Evolutionary conservation across 768 basidiomycete species (phyloP), one percentile per base, ranked within the genome.

Genomic region (Mrakia frigida): DNA sequence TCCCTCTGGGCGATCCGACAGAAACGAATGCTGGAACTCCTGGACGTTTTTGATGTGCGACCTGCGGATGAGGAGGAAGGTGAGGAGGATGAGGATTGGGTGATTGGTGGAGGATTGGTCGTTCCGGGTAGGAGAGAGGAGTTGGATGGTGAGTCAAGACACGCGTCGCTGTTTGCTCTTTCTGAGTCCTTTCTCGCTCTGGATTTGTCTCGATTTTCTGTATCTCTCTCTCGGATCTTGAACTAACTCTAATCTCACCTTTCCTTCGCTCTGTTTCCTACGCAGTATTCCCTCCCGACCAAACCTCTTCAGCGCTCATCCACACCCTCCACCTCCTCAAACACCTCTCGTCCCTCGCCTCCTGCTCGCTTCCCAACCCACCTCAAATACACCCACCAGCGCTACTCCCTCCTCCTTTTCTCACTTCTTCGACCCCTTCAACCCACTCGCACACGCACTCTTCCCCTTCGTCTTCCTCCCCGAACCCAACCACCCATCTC

Each of bases 81-180:
- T 4, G 63, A 65, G 35, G 63, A 65, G 31, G 63, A 65, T 31
- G 63, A 65, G 35, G 63, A 65, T 16, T 65, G 63, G 63, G 63
- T 65, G 14, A 65, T 65, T 16, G 63, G 63, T 13, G 28, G 63
- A 33, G 63, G 63, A 6, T 16, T 65, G 31, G 63, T 65, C 33
- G 33, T 65, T 1, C 63, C 63, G 63, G 25, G 63, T 21, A 16
- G 63, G 63, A 65, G 35, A 18, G 16, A 65, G 37, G 63, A 65
- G 18, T 21, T 65, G 23, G 35, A 35, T 3, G 63, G 63, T 65
- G 63, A 65, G 63, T 65, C 33, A 14, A 50, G 21, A 16, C 3
- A 50, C 46, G 46, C 46, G 46, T 50, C 46, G 46, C 46, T 50
- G 46, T 14, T 50, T 18, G 46, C 2, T 50, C 46, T 2, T 50